Evolutionary conservation across 1,284 basidiomycete species (phyloP), one percentile per base, ranked within the genome.

Genomic region (Naganishia albida): DNA sequence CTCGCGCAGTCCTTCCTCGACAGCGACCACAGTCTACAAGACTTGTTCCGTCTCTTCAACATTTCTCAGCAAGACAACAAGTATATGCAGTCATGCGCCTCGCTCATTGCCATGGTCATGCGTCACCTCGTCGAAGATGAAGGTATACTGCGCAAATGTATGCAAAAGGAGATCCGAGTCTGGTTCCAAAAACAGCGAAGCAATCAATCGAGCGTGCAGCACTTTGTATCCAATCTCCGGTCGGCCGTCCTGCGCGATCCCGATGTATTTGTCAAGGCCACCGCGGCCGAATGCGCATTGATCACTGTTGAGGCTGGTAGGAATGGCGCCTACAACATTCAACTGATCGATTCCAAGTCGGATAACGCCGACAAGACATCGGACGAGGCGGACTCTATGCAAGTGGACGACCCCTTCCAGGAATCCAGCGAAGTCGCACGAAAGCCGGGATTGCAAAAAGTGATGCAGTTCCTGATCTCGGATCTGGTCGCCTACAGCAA

Each of bases 101-200:
- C 90, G 0, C 90, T 93, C 75, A 85, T 93, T 53, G 86, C 88
- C 23, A 90, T 91, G 73, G 88, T 98, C 65, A 81, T 97, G 20
- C 89, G 96, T 2, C 95, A 99, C 75, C 81, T 92, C 62, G 85
- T 95, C 60, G 96, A 99, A 78, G 89, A 93, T 70, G 74, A 82
- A 4, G 74, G 80, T 7, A 85, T 85, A 1, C 77, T 98, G 38
- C 84, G 86, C 63, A 81, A 82, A 7, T 84, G 90, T 67, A 94
- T 99, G 86, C 84, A 85, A 26, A 87, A 89, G 67, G 90, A 93
- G 71, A 83, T 98, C 71, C 87, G 85, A 72, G 85, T 87, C 4
- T 90, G 87, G 79, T 86, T 93, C 71, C 80, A 84, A 8, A 86
- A 87, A 65, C 83, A 88, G 55, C 86, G 90, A 43, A 85, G 85